Base-by-base conservation (phyloP, 2,329 filamentous ascomycete species). In the Aureobasidium vineae region DNA sequence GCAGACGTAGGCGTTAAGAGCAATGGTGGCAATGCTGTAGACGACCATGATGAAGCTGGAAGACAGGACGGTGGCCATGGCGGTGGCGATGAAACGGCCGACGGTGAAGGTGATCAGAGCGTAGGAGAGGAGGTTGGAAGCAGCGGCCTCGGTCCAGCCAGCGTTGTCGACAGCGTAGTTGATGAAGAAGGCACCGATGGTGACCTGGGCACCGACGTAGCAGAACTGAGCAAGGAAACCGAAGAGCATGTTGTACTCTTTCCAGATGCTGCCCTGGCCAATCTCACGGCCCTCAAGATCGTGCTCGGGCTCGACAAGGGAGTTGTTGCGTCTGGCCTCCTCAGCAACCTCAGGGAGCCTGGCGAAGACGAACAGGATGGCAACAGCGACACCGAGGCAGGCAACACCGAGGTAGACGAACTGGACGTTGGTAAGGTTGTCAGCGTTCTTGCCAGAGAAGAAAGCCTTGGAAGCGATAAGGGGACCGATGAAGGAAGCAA, bases 211-310 rank as follows among this genome's bases (percentile, higher is more conserved):
- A 65, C 76, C 75, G 57, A 77, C 76, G 70, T 77, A 77, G 71
- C 74, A 77, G 74, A 76, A 73, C 66, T 73, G 72, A 6, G 76
- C 75, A 40, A 74, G 63, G 71, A 78, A 75, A 41, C 74, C 76
- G 67, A 73, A 76, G 70, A 77, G 73, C 74, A 78, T 76, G 73
- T 77, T 77, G 72, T 74, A 77, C 70, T 78, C 75, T 73, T 77
- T 77, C 73, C 74, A 75, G 40, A 78, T 69, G 19, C 76, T 75
- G 41, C 72, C 75, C 60, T 72, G 69, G 45, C 70, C 70, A 64
- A 76, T 71, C 60, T 73, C 69, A n/a, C 71, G 61, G 63, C 75
- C 75, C 61, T 75, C 71, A 23, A 70, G 63, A 49, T 74, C 75
- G 33, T 65, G 67, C 45, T 70, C 74, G 28, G 74, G 64, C 66